Evolutionary conservation across 257 asterid species (phyloP).

Genomic region (Cinchona pubescens): DNA sequence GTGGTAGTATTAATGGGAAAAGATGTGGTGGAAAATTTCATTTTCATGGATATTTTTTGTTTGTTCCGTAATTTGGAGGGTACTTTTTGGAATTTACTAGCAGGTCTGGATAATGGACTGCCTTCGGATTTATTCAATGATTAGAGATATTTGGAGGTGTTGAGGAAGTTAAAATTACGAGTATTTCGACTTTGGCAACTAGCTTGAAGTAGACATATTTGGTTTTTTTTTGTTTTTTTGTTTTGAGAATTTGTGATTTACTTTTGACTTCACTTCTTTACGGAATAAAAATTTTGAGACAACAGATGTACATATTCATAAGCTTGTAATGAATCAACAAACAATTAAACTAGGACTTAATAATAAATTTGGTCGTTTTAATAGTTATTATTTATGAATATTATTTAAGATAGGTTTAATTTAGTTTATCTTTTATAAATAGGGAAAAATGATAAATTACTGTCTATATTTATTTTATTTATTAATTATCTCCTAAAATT

Average conservation of each 20-base stretch:
- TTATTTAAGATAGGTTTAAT: too few relatives aligned
- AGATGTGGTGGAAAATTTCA: slow-evolving; percentile 11
- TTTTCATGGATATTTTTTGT: not conserved
- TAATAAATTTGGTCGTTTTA: too few relatives aligned
- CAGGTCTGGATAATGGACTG: slow-evolving; percentile 6
- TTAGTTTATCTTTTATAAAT: too few relatives aligned
- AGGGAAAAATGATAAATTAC: too few relatives aligned
- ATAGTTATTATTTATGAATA: too few relatives aligned
- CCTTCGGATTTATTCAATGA: not conserved
- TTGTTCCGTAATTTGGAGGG: not conserved
- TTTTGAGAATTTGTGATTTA: not conserved
- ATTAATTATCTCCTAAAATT: too few relatives aligned
- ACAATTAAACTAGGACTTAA: too few relatives aligned
- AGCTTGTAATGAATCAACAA: too few relatives aligned
- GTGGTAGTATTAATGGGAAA: not conserved
- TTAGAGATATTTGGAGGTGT: slow-evolving; percentile 4
- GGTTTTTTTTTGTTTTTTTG: not conserved
- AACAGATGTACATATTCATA: too few relatives aligned
- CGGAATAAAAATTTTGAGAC: not conserved
- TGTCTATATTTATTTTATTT: too few relatives aligned
- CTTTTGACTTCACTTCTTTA: not conserved
- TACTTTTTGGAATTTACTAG: slow-evolving; percentile 5
- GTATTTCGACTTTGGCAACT: not conserved
- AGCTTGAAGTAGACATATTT: not conserved
- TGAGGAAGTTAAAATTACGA: not conserved